These are phyloP conservation scores for Tephrocybe rancida DNA, from an alignment of 768 basidiomycete genomes.

Conservation along the genomic window DNA sequence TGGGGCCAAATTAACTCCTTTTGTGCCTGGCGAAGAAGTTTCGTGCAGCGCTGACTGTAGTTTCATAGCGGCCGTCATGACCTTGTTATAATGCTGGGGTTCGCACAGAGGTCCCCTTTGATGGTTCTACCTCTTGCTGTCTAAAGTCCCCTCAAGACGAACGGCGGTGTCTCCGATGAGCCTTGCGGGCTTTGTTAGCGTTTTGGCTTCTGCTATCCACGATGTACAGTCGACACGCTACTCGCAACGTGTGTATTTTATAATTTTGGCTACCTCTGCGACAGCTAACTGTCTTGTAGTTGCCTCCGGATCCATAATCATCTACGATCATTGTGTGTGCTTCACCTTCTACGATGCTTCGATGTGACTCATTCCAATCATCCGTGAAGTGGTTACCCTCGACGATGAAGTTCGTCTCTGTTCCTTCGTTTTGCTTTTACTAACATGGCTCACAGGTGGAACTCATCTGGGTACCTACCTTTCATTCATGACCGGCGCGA, in stretches of 20 bases:
- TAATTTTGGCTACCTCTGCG: background rate
- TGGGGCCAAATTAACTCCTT: background rate
- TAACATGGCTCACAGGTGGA: conserved; percentile 37
- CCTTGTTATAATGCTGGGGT: background rate
- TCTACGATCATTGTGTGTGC: conserved; percentile 55
- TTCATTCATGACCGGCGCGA: background rate
- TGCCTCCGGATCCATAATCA: conserved; percentile 50
- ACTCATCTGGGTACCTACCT: conserved; percentile 53
- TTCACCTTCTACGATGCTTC: background rate
- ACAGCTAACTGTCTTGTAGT: conserved; percentile 33
- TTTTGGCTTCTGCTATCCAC: conserved; percentile 26
- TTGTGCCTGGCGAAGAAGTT: conserved; percentile 6
- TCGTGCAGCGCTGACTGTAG: background rate
- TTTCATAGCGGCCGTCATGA: conserved; percentile 1
- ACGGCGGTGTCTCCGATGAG: conserved; percentile 6
- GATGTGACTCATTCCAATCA: background rate
- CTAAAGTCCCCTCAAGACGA: conserved; percentile 2
- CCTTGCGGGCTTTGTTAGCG: background rate
- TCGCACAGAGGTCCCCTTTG: background rate
- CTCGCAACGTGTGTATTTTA: conserved; percentile 38
- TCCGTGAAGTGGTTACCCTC: conserved; percentile 46
- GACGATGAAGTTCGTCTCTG: conserved; percentile 48
- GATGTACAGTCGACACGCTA: conserved; percentile 45
- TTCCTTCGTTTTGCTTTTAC: conserved; percentile 4
- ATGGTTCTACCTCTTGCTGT: conserved; percentile 6